These are phyloP conservation scores for Ceratocystis harringtonii DNA, from an alignment of 2,329 filamentous ascomycete species.

Conservation along the genomic window DNA sequence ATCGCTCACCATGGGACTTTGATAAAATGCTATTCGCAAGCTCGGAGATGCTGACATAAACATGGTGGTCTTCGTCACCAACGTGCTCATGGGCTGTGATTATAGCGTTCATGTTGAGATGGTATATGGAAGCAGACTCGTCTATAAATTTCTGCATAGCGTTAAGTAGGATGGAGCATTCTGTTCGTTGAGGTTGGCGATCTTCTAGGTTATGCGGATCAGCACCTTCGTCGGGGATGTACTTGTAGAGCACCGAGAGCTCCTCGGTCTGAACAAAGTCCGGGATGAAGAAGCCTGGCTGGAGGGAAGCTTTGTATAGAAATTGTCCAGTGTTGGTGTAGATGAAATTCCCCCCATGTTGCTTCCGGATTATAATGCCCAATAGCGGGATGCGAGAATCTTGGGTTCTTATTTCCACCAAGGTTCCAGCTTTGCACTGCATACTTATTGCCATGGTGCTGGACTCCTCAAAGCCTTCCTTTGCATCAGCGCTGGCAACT, in stretches of 20 bases:
- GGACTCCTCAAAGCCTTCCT: constrained; percentile 3
- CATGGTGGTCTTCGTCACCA: constrained; percentile 25
- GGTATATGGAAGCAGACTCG: constrained; percentile 32
- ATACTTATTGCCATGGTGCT: not conserved
- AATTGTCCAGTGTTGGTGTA: constrained; percentile 40
- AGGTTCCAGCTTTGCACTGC: constrained; percentile 9
- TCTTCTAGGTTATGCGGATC: constrained; percentile 17
- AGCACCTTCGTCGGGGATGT: constrained; percentile 17
- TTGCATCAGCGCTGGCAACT: constrained; percentile 1
- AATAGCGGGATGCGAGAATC: constrained; percentile 34
- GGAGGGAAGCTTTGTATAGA: constrained; percentile 29
- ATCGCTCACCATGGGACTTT: not conserved
- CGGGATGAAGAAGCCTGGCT: constrained; percentile 35
- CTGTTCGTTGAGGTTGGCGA: constrained; percentile 30
- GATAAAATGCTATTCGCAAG: constrained; percentile 27
- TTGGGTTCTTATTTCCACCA: constrained; percentile 22
- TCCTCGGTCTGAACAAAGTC: constrained; percentile 31
- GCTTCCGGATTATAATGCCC: constrained; percentile 38
- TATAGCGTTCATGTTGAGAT: constrained; percentile 33
- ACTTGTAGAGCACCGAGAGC: constrained; percentile 25
- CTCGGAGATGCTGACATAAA: constrained; percentile 36
- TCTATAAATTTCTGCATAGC: constrained; percentile 34
- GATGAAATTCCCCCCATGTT: constrained; percentile 38
- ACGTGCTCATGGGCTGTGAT: constrained; percentile 32
- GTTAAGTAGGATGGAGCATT: constrained; percentile 30